A percentile compares a stretch with the other conserved stretches of the same genome.
Evolutionary conservation across 1,284 basidiomycete genomes (phyloP).

Genomic region (Ganoderma sinense): DNA sequence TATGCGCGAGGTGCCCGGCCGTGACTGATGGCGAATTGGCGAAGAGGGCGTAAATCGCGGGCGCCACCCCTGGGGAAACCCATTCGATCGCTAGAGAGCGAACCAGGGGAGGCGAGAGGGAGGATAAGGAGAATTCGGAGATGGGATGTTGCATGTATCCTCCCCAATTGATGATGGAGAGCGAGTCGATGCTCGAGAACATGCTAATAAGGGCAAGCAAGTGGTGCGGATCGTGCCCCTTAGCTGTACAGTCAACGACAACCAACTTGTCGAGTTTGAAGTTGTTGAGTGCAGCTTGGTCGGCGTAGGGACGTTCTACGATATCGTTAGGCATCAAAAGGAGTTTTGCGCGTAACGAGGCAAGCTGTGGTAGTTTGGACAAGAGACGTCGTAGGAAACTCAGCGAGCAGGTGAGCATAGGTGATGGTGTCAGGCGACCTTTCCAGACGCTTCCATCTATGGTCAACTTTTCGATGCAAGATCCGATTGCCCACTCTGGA

Average conservation of each 20-base stretch:
- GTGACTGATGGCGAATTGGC: background rate
- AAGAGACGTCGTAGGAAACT: background rate
- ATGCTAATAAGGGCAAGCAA: background rate
- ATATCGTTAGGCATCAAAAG: background rate
- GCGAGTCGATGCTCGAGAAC: background rate
- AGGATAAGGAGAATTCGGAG: background rate
- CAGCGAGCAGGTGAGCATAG: background rate
- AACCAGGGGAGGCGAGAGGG: background rate
- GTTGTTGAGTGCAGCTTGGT: no score
- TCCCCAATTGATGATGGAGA: background rate
- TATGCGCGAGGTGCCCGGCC: background rate
- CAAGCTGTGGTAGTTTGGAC: background rate
- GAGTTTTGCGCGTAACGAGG: background rate
- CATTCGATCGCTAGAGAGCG: background rate
- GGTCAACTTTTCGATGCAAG: background rate
- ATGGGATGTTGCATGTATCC: background rate
- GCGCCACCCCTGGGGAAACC: background rate
- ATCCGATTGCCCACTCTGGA: background rate
- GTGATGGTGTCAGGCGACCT: background rate
- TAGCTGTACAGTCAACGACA: background rate
- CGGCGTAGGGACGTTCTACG: background rate
- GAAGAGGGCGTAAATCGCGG: background rate
- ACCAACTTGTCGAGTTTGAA: background rate
- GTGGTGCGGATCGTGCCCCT: background rate
- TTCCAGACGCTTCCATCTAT: background rate